Conservation (phyloP, 495 filamentous ascomycete genomes). For the Evansstolkia leycettana region DNA sequence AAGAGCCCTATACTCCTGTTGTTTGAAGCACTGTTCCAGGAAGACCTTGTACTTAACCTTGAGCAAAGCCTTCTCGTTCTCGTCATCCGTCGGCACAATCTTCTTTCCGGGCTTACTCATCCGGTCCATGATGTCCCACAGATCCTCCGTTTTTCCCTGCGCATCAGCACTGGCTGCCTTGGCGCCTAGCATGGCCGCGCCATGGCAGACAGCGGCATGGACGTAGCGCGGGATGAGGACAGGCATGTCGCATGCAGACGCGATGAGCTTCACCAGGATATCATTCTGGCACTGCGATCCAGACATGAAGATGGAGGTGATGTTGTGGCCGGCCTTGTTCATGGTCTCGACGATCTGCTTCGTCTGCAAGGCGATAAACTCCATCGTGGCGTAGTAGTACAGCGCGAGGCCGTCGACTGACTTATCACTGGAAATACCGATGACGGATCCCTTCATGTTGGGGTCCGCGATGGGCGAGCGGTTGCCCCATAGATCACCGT, state of each 20-base stretch:
- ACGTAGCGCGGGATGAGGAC: conserved; percentile 87
- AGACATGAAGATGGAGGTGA: conserved; percentile 94
- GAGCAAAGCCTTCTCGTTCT: conserved; percentile 65
- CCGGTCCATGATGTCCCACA: conserved; percentile 95
- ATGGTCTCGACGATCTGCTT: conserved; percentile 89
- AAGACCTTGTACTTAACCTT: conserved; percentile 71
- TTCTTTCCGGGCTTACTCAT: conserved; percentile 91
- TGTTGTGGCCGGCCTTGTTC: conserved; percentile 73
- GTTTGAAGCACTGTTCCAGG: conserved; percentile 48
- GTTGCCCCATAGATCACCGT: conserved; percentile 97
- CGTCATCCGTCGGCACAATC: conserved; percentile 56
- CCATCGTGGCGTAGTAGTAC: conserved; percentile 87
- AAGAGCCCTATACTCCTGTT: conserved; percentile 48
- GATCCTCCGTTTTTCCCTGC: conserved; percentile 66
- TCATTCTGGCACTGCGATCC: conserved; percentile 94
- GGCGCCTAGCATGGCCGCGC: conserved; percentile 91
- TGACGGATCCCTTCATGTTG: conserved; percentile 77
- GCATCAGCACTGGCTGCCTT: conserved; percentile 75
- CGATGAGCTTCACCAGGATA: conserved; percentile 80
- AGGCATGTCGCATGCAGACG: conserved; percentile 80
- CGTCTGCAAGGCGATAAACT: conserved; percentile 95
- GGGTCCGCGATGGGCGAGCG: conserved; percentile 86
- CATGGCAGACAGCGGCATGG: conserved; percentile 90
- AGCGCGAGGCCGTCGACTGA: conserved; percentile 75
- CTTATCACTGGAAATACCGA: conserved; percentile 76